Percentiles rank a stretch among this genome's conserved stretches.
Conservation (phyloP, 176 grass and related monocot species). For the Musa troglodytarum region DNA sequence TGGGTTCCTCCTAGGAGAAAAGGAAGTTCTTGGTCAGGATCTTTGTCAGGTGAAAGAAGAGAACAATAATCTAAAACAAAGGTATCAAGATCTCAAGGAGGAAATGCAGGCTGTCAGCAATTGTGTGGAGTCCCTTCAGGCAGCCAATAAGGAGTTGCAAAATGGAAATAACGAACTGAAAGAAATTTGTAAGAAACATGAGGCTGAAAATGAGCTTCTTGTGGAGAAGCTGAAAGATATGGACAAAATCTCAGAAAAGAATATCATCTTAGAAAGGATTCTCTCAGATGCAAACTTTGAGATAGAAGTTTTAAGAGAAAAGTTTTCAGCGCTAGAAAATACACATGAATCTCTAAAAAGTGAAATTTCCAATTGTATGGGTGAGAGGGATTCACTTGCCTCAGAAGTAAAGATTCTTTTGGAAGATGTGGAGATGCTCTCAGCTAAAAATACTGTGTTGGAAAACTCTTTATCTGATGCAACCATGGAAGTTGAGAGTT, state of each 20-base stretch:
- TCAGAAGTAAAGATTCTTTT: conserved; percentile 8
- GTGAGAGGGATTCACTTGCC: conserved; percentile 26
- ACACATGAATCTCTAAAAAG: conserved; percentile 25
- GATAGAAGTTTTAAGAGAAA: conserved; percentile 36
- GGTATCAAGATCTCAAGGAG: conserved; percentile 30
- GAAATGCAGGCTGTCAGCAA: conserved; percentile 37
- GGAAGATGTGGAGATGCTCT: conserved; percentile 43
- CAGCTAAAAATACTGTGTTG: conserved; percentile 60
- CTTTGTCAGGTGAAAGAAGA: conserved; percentile 8
- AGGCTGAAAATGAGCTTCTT: conserved; percentile 54
- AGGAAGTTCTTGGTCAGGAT: conserved; percentile 7
- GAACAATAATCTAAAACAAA: conserved; percentile 49
- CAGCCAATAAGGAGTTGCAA: conserved; percentile 43
- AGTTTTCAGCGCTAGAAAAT: conserved; percentile 20
- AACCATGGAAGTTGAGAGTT: conserved; percentile 40
- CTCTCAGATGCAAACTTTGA: conserved; percentile 48
- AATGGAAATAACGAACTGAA: conserved; percentile 68
- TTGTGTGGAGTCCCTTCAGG: conserved; percentile 24
- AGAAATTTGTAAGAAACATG: conserved; percentile 66
- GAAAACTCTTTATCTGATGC: conserved; percentile 39
- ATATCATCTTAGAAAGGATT: conserved; percentile 38
- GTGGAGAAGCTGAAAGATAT: conserved; percentile 50
- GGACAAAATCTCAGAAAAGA: conserved; percentile 47
- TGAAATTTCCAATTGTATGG: conserved; percentile 26
- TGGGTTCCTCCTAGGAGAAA: background rate